Percentiles rank a stretch among this genome's conserved stretches.
Conservation (phyloP, 257 asterid genomes). For the Solanum sitiens region DNA sequence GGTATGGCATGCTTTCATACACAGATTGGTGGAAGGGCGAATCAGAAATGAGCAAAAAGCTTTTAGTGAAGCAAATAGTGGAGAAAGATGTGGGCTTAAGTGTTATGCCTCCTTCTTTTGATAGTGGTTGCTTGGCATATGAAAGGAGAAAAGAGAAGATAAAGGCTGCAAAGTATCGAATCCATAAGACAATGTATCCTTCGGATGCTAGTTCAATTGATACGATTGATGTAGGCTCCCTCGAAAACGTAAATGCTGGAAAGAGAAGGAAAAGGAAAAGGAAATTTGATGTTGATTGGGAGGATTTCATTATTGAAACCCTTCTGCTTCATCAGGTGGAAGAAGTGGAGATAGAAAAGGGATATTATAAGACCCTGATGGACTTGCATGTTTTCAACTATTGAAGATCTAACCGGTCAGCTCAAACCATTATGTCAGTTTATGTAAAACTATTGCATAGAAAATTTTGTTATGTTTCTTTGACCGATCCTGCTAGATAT, state of each 20-base stretch:
- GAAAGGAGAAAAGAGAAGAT: constrained; percentile 57
- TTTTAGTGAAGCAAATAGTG: constrained; percentile 45
- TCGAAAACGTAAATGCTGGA: constrained; percentile 12
- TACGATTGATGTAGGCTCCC: not conserved
- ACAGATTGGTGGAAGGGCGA: constrained; percentile 84
- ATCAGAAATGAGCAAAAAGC: constrained; percentile 74
- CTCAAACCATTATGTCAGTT: not conserved
- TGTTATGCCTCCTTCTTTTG: constrained; percentile 65
- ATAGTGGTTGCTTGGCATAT: constrained; percentile 26
- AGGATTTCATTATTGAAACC: constrained; percentile 78
- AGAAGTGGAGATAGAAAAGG: constrained; percentile 77
- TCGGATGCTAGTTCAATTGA: not conserved
- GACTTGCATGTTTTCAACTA: constrained; percentile 60
- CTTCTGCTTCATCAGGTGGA: constrained; percentile 67
- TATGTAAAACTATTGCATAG: not conserved
- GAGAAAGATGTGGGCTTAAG: constrained; percentile 72
- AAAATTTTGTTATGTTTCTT: not conserved
- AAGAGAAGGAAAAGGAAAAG: constrained; percentile 38
- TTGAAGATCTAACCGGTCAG: not conserved
- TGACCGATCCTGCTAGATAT: not conserved
- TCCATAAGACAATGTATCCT: constrained; percentile 51
- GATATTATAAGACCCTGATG: constrained; percentile 61
- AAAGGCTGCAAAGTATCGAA: constrained; percentile 59
- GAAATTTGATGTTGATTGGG: constrained; percentile 47
- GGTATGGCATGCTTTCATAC: constrained; percentile 17